Percentiles rank a stretch among this genome's conserved stretches.
Evolutionary conservation across 140 eudicot species (phyloP).

Genomic region (Stevia rebaudiana): DNA sequence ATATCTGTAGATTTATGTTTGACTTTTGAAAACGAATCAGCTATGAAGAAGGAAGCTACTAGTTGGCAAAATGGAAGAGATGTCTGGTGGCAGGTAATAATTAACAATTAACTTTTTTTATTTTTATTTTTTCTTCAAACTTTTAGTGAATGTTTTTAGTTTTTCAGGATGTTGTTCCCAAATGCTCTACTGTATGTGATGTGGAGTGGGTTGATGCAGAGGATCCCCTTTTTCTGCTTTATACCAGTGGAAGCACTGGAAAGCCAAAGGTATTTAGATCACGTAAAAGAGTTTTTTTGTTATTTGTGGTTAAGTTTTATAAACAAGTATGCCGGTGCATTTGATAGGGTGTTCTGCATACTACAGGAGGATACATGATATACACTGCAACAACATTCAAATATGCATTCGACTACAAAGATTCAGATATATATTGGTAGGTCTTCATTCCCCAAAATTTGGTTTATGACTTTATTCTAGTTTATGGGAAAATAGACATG

Average conservation of each 20-base stretch:
- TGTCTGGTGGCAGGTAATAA: constrained; percentile 92
- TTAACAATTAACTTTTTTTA: constrained; percentile 1
- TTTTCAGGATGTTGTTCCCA: constrained; percentile 78
- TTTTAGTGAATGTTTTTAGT: not conserved
- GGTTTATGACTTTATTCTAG: not conserved
- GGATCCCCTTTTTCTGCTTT: constrained; percentile 91
- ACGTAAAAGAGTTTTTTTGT: not conserved
- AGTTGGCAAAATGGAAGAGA: constrained; percentile 82
- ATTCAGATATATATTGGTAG: constrained; percentile 88
- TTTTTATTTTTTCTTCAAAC: not conserved
- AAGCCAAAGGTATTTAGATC: constrained; percentile 78
- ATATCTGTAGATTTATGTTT: constrained; percentile 61
- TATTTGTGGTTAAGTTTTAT: constrained; percentile 5
- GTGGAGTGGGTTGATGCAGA: constrained; percentile 98
- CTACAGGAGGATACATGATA: constrained; percentile 99
- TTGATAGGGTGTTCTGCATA: constrained; percentile 88
- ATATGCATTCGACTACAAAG: constrained; percentile 94
- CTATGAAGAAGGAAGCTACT: constrained; percentile 79
- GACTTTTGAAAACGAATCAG: constrained; percentile 75
- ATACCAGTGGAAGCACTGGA: constrained; percentile 99
- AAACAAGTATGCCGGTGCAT: constrained; percentile 19
- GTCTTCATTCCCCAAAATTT: not conserved
- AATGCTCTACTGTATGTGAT: constrained; percentile 58
- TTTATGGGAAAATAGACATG: not conserved
- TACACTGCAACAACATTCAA: constrained; percentile 94